These are phyloP conservation scores for Phialemoniopsis sp. DNA, from an alignment of 2,329 filamentous ascomycete species.

Conservation along the genomic window DNA sequence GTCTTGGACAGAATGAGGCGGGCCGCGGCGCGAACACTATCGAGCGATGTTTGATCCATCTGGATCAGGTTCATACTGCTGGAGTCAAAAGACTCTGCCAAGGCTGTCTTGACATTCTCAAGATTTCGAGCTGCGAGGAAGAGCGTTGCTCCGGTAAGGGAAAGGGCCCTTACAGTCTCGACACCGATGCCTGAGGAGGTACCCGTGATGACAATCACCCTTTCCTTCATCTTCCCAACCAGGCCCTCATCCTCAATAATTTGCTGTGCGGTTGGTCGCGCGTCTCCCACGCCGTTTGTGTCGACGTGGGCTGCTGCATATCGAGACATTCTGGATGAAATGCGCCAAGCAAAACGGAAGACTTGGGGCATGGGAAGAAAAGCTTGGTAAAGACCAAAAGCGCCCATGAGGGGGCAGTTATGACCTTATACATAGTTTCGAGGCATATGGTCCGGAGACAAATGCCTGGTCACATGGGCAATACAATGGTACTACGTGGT, in stretches of 20 bases:
- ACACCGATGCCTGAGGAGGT: conserved; percentile 33
- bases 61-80: conserved; percentile 27
- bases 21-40: conserved; percentile 22
- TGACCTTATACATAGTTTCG: no score
- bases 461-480: no score
- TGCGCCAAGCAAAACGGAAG: no score
- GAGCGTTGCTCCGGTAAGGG: conserved; percentile 36
- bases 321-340: no score
- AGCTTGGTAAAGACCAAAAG: no score
- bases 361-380: no score
- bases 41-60: conserved; percentile 22
- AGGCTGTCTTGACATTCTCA: conserved; percentile 21
- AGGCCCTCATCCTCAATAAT: conserved; percentile 27
- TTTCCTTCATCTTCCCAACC: conserved; percentile 24
- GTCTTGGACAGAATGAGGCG: conserved; percentile 6
- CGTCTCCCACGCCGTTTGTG: no score
- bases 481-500: no score
- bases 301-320: no score
- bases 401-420: no score
- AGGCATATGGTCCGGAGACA: no score
- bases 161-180: conserved; percentile 33
- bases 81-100: conserved; percentile 16
- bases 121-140: conserved; percentile 37
- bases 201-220: conserved; percentile 36
- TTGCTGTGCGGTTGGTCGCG: conserved; percentile 29